A percentile compares a stretch with the other conserved stretches of the same genome.
Evolutionary conservation across 768 basidiomycete species (phyloP).

Genomic region (Lanmaoa rubissima): DNA sequence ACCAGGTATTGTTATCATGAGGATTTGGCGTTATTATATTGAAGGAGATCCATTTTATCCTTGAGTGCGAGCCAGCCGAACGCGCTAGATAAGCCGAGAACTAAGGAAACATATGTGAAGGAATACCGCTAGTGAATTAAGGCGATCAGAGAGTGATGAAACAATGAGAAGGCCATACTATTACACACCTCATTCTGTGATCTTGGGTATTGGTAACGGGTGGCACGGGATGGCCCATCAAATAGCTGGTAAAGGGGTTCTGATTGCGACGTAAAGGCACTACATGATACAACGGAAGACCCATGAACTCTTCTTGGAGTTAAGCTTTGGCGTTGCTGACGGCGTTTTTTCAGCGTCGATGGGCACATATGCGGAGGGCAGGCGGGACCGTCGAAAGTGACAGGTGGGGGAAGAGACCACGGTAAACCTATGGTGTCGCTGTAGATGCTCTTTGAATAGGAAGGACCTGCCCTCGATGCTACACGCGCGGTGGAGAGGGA

Average conservation of each 20-base stretch:
- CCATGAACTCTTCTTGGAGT: background rate
- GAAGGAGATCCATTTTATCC: constrained; percentile 4
- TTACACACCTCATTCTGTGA: constrained; percentile 17
- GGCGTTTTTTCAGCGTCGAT: constrained; percentile 8
- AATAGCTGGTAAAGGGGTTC: constrained; percentile 39
- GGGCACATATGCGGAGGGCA: constrained; percentile 29
- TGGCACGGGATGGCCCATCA: constrained; percentile 45
- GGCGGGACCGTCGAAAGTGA: constrained; percentile 51
- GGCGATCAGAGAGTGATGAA: background rate
- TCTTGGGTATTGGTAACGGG: constrained; percentile 15
- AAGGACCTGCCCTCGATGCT: constrained; percentile 10
- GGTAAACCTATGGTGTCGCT: constrained; percentile 16
- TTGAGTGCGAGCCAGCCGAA: constrained; percentile 24
- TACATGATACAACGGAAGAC: constrained; percentile 2
- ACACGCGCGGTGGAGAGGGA: background rate
- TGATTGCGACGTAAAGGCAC: constrained; percentile 24
- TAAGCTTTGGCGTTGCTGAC: constrained; percentile 10
- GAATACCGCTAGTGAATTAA: background rate
- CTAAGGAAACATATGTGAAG: constrained; percentile 8
- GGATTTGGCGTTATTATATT: background rate
- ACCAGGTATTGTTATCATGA: background rate
- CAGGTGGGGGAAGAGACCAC: constrained; percentile 42
- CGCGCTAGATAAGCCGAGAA: constrained; percentile 21
- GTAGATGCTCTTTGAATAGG: constrained; percentile 1
- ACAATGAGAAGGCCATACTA: background rate